Evolutionary conservation across 2,329 filamentous ascomycete species (phyloP).

Genomic region (Drechslerella coelobrocha): DNA sequence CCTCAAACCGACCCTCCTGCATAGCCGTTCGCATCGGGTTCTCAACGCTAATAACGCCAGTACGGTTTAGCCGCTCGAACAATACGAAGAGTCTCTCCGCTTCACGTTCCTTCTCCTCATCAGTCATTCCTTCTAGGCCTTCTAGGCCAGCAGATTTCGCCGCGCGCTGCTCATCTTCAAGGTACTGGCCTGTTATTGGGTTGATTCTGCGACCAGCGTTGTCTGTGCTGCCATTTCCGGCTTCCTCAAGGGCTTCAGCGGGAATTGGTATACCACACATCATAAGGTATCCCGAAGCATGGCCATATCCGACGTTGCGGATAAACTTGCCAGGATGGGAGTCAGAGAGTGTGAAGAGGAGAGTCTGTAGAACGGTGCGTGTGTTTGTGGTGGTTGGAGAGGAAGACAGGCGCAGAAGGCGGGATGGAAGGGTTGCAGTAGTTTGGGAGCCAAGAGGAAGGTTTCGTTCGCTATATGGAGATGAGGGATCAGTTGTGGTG

Average conservation of each 20-base stretch:
- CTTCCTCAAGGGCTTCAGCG: conserved; percentile 63
- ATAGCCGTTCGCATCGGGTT: conserved; percentile 77
- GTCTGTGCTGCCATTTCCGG: conserved; percentile 56
- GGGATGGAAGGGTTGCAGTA: conserved; percentile 74
- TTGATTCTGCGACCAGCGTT: conserved; percentile 66
- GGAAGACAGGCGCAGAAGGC: conserved; percentile 77
- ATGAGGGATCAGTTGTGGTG: background rate
- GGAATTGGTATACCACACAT: conserved; percentile 82
- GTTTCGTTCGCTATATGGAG: conserved; percentile 67
- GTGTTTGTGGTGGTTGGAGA: conserved; percentile 75
- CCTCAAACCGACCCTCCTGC: conserved; percentile 73
- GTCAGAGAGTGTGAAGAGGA: conserved; percentile 87
- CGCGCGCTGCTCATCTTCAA: conserved; percentile 67
- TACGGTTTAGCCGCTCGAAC: conserved; percentile 84
- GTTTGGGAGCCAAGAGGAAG: conserved; percentile 72
- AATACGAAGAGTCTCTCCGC: conserved; percentile 88
- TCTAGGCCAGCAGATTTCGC: conserved; percentile 56
- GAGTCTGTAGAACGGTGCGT: conserved; percentile 74
- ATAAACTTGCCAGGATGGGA: conserved; percentile 81
- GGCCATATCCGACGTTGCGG: conserved; percentile 91
- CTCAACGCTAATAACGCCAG: conserved; percentile 76
- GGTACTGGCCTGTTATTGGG: conserved; percentile 83
- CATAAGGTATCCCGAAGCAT: conserved; percentile 86
- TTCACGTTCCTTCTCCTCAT: conserved; percentile 90
- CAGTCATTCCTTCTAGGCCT: conserved; percentile 72